Evolutionary conservation across 305 asterid species (phyloP), one percentile per base, ranked within the genome.

Genomic region (Fraxinus nigra): DNA sequence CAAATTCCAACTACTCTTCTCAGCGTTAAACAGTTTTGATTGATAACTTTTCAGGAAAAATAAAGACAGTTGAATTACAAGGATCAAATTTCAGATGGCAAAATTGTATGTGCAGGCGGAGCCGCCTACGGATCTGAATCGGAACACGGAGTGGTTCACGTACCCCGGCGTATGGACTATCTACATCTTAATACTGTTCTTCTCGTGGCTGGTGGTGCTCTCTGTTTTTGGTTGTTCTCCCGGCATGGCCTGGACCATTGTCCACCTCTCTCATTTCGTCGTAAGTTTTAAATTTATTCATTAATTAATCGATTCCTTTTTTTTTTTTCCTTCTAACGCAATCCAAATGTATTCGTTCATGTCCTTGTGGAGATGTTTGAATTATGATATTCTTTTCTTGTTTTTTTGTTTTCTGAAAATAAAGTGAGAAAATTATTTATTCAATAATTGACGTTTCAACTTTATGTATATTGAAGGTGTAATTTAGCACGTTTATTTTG

Each of bases 121-220:
- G 74, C 38, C 9, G 74, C 18, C 74, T 2, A 67, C 74, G 74
- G 74, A 67, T 67, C 35, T 67, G 35, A 67, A 67, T 67, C 74
- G 74, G 37, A 67, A 67, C 37, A 67, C 74, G 7, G 74, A 67
- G 37, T 67, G 74, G 74, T 67, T 67, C 74, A 28, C 74, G 20
- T 67, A 67, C 26, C 74, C 35, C 9, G 74, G 37, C 37, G 35
- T 67, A 28, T 67, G 74, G 37, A 26, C 20, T 26, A 67, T 7
- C 74, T 67, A 67, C 26, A 4, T 67, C 26, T 20, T 67, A 28
- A 67, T 67, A 67, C 11, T 67, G 20, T 67, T 26, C 72, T 61
- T 61, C 72, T 20, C 72, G 11, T 61, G 72, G 72, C 16, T 61
- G 16, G 16, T 61, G 72, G 72, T 24, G 72, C 72, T 61, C 16